phyloP scores from a whole-genome alignment of 257 asterid genomes.

The Lantana camara region DNA sequence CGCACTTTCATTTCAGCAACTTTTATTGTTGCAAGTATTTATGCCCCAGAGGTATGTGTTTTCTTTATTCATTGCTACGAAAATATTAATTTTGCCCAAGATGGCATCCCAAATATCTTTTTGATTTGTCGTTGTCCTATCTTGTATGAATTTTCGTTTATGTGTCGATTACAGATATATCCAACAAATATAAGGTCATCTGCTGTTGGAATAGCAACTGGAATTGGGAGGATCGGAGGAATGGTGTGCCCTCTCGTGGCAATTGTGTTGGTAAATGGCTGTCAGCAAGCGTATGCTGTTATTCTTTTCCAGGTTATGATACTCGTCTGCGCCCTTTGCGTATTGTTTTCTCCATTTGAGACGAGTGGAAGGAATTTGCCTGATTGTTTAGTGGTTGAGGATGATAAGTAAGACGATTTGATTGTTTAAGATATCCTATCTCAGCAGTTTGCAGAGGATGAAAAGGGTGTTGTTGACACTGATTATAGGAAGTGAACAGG shows the following conservation, averaged over 20 bases:
- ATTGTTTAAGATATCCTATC: too few relatives aligned
- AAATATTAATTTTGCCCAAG: too few relatives aligned
- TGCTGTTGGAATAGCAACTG: slow-evolving; percentile 57
- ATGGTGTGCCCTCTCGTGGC: slow-evolving; percentile 76
- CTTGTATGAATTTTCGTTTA: not conserved
- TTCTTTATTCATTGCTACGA: not conserved
- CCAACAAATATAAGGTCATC: slow-evolving; percentile 67
- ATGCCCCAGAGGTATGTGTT: slow-evolving; percentile 66
- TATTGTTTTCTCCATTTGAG: slow-evolving; percentile 53
- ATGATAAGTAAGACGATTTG: not conserved
- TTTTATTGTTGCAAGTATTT: slow-evolving; percentile 51
- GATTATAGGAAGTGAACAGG: too few relatives aligned
- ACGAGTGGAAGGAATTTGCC: slow-evolving; percentile 40
- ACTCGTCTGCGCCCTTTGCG: slow-evolving; percentile 47
- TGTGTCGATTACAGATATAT: slow-evolving; percentile 46
- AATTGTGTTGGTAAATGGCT: slow-evolving; percentile 55
- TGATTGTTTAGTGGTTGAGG: slow-evolving; percentile 18
- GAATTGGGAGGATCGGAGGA: slow-evolving; percentile 66
- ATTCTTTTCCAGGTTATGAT: slow-evolving; percentile 44
- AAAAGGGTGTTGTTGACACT: too few relatives aligned
- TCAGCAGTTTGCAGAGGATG: too few relatives aligned
- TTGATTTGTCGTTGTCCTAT: too few relatives aligned
- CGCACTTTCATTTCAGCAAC: slow-evolving; percentile 66
- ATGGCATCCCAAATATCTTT: too few relatives aligned
- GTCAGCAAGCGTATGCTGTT: slow-evolving; percentile 59